Conservation (phyloP, 2,329 filamentous ascomycete species). For the Fusarium mundagurra region DNA sequence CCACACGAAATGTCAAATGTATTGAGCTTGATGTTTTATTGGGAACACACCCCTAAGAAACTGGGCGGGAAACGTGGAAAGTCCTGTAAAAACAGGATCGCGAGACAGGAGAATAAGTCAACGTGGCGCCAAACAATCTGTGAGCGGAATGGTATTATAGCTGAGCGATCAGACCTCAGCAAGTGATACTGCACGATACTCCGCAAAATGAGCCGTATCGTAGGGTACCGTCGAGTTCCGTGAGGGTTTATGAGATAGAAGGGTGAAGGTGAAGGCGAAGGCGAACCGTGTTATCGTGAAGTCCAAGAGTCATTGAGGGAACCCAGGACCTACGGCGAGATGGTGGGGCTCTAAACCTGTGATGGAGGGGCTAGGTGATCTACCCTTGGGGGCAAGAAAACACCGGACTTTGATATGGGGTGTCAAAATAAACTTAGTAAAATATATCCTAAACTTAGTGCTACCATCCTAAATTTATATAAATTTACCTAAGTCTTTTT, state of each 20-base stretch:
- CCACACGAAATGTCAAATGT: constrained; percentile 26
- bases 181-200: constrained; percentile 7
- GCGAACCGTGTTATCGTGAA: constrained; percentile 37
- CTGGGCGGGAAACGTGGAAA: constrained; percentile 35
- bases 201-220: constrained; percentile 8
- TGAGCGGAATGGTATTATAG: constrained; percentile 9
- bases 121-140: constrained; percentile 15
- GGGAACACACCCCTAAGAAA: constrained; percentile 21
- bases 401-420: too few species aligned
- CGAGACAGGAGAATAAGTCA: constrained; percentile 22
- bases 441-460: too few species aligned
- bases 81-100: constrained; percentile 31
- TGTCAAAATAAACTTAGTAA: too few species aligned
- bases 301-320: constrained; percentile 39
- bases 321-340: constrained; percentile 6
- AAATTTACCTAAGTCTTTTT: too few species aligned
- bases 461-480: too few species aligned
- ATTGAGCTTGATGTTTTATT: constrained; percentile 1
- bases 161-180: neutral
- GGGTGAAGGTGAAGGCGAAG: constrained; percentile 30
- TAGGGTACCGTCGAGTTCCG: constrained; percentile 3
- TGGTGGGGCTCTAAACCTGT: constrained; percentile 25
- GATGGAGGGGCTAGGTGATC: constrained; percentile 31
- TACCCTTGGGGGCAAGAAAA: too few species aligned
- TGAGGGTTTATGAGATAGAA: neutral